Conservation (phyloP, 2,329 filamentous ascomycete genomes). For the Pezicula neosporulosa region DNA sequence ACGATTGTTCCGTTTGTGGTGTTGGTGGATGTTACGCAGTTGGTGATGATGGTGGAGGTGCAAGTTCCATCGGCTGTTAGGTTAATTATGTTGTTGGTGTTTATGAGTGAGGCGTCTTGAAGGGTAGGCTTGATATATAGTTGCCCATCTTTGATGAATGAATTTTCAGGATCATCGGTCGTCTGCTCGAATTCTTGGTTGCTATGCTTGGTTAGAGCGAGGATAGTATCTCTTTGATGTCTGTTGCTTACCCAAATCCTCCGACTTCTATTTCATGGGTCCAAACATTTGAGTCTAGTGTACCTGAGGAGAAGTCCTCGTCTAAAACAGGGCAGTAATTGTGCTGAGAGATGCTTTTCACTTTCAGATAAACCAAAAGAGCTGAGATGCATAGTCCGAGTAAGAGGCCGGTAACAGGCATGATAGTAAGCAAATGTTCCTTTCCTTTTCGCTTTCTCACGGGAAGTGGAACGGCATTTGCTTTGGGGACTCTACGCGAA, state of each 20-base stretch:
- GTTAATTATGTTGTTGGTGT: constrained; percentile 62
- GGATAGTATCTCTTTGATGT: neutral
- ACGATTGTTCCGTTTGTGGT: constrained; percentile 73
- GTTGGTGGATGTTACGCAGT: constrained; percentile 70
- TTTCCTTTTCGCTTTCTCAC: constrained; percentile 64
- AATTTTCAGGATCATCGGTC: constrained; percentile 66
- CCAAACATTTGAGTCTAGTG: constrained; percentile 1
- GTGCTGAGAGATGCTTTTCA: constrained; percentile 66
- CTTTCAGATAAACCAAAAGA: constrained; percentile 70
- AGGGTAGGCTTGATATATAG: constrained; percentile 71
- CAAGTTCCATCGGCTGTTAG: constrained; percentile 61
- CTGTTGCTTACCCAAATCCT: neutral
- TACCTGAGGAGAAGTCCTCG: constrained; percentile 29
- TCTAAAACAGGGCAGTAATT: constrained; percentile 69
- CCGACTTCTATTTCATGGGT: neutral
- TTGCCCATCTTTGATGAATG: constrained; percentile 62
- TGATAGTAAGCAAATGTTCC: constrained; percentile 78
- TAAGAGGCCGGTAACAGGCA: constrained; percentile 67
- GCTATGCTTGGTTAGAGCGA: constrained; percentile 32
- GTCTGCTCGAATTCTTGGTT: constrained; percentile 78
- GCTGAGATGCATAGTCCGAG: constrained; percentile 65
- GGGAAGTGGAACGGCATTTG: constrained; percentile 71
- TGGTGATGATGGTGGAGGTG: constrained; percentile 51
- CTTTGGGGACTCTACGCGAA: constrained; percentile 68
- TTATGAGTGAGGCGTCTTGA: constrained; percentile 61